Percentiles rank a stretch among this genome's conserved stretches.
Conservation (phyloP, 2,329 filamentous ascomycete genomes). For the Emmonsia crescens region DNA sequence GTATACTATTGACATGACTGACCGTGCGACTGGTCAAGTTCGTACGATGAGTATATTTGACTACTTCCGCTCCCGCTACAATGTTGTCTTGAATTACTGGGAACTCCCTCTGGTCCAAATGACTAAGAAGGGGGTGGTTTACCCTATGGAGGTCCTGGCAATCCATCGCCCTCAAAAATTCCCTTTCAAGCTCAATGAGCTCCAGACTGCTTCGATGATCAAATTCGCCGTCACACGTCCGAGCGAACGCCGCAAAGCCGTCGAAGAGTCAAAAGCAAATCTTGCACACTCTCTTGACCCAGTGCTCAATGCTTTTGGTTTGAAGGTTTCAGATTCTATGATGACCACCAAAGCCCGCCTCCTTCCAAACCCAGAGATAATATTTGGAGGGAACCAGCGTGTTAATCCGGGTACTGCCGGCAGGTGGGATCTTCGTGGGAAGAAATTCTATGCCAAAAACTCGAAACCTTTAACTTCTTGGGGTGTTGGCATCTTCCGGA, state of each 20-base stretch:
- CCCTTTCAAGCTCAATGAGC: slow-evolving; percentile 46
- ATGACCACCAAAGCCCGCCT: slow-evolving; percentile 59
- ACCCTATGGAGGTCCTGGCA: slow-evolving; percentile 47
- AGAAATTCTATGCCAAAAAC: slow-evolving; percentile 64
- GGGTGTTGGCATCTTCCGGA: slow-evolving; percentile 59
- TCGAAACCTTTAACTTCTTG: slow-evolving; percentile 54
- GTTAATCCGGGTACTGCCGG: slow-evolving; percentile 56
- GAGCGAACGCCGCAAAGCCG: slow-evolving; percentile 52
- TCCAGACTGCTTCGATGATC: slow-evolving; percentile 76
- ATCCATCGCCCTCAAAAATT: slow-evolving; percentile 48
- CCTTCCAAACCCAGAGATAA: slow-evolving; percentile 58
- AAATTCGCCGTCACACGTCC: slow-evolving; percentile 81
- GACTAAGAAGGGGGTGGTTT: slow-evolving; percentile 43
- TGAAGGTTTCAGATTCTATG: slow-evolving; percentile 56
- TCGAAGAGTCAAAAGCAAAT: slow-evolving; percentile 55
- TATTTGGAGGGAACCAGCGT: slow-evolving; percentile 48
- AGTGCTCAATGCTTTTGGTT: slow-evolving; percentile 60
- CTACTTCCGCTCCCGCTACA: slow-evolving; percentile 46
- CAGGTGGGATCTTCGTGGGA: slow-evolving; percentile 78
- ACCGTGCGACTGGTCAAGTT: slow-evolving; percentile 28
- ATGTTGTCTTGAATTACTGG: slow-evolving; percentile 34
- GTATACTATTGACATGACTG: slow-evolving; percentile 33
- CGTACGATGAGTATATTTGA: slow-evolving; percentile 48
- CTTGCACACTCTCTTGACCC: slow-evolving; percentile 59
- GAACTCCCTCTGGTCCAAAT: slow-evolving; percentile 48